phyloP scores from a whole-genome alignment of 2,329 filamentous ascomycete species.

The Cladophialophora chaetospira region DNA sequence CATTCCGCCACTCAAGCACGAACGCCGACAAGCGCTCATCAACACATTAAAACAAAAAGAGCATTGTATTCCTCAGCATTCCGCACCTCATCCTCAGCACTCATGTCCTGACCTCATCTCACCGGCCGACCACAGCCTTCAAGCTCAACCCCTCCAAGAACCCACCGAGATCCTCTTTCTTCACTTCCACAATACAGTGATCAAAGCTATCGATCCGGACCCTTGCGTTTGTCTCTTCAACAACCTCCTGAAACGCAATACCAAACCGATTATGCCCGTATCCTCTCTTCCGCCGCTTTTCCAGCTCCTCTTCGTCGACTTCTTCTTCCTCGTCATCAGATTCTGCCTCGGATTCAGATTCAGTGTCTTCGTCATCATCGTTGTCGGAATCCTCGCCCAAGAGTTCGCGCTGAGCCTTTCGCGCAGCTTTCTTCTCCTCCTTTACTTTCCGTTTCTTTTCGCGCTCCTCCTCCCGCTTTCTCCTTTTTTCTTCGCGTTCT shows the following conservation, averaged over 20 bases:
- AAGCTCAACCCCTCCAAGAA: conserved; percentile 91
- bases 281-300: conserved; percentile 59
- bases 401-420: conserved; percentile 58
- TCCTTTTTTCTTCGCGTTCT: conserved; percentile 67
- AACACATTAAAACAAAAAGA: no score
- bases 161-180: conserved; percentile 86
- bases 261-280: conserved; percentile 88
- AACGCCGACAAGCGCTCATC: no score
- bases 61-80: no score
- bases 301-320: conserved; percentile 59
- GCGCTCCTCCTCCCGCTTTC: conserved; percentile 63
- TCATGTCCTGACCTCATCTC: neutral
- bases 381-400: conserved; percentile 59
- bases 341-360: conserved; percentile 61
- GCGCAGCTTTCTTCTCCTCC: conserved; percentile 60
- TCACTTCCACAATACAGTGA: conserved; percentile 95
- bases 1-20: no score
- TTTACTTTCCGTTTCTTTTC: conserved; percentile 64
- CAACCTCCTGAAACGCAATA: conserved; percentile 92
- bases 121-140: conserved; percentile 72
- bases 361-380: conserved; percentile 65
- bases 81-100: no score
- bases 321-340: conserved; percentile 45
- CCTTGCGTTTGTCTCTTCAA: conserved; percentile 83
- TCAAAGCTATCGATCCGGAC: conserved; percentile 96